Evolutionary conservation across 2,329 filamentous ascomycete species (phyloP), one percentile per base, ranked within the genome.

Genomic region (Parastagonospora avenae): DNA sequence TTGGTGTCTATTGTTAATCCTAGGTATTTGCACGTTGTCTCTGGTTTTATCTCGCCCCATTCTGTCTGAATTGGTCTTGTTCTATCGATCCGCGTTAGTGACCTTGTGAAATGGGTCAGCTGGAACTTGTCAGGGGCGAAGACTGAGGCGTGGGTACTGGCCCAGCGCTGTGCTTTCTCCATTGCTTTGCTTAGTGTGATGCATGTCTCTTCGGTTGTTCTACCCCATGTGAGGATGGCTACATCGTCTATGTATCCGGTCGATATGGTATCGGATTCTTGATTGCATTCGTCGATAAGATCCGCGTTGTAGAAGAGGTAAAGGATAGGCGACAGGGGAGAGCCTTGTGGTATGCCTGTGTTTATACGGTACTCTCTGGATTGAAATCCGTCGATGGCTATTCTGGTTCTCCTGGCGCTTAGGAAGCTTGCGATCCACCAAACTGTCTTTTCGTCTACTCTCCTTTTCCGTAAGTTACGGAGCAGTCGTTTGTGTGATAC

Each of bases 221-320:
- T 37, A 3, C 51, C 52, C 50, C 38, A 60, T 9, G 45, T 40
- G 11, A 69, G 48, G 39, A 69, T 59, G 31, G 15, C 46, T 14
- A 59, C 48, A 33, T 70, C 54, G 54, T 70, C 54, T 29, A 70
- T 64, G 45, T 59, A 67, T 16, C 62, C 61, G 48, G 41, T 52
- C 6, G 48, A 51, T 19, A 52, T 45, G 14, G 30, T 31, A 40
- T 62, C 32, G 36, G 50, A n/a, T 38, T 44, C 41, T 43, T 49
- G 6, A 30, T 55, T 56, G 39, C 46, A 61, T 43, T 39, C 42
- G 27, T 69, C 60, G 46, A 72, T 49, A 1, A 72, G 60, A 44
- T 69, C 59, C 28, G 52, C 52, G 32, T 69, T 72, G 48, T 70
- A 72, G 62, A 69, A 69, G 33, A 73, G 54, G 55, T 63, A 72